Conservation (phyloP, 306 rosid genomes). For the Fragaria iinumae region DNA sequence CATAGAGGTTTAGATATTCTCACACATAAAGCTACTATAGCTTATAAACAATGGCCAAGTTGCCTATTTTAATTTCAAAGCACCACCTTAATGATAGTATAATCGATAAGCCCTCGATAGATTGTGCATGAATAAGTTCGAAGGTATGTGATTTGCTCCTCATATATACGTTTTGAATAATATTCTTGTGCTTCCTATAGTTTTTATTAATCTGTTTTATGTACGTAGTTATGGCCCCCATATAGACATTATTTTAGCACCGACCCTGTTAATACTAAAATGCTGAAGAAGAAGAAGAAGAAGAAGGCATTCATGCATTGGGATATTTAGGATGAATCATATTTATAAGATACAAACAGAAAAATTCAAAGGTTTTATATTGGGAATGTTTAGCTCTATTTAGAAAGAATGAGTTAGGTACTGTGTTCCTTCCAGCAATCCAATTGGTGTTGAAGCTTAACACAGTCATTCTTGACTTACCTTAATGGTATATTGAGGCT, state of each 20-base stretch:
- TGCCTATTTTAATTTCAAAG: background rate
- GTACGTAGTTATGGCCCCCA: background rate
- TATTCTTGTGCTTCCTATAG: background rate
- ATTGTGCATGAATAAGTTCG: background rate
- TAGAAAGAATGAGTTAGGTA: constrained; percentile 12
- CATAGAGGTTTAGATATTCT: background rate
- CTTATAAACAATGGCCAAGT: background rate
- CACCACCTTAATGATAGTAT: no score
- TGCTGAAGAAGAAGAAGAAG: no score
- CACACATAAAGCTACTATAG: background rate
- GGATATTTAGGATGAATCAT: background rate
- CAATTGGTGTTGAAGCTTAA: background rate
- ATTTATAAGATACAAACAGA: background rate
- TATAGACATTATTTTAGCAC: background rate
- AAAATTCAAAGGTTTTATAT: background rate
- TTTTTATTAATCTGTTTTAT: background rate
- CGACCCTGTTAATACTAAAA: background rate
- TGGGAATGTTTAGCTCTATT: background rate
- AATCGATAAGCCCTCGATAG: background rate
- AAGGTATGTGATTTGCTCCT: background rate
- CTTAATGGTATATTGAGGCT: background rate
- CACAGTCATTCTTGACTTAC: background rate
- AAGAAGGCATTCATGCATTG: background rate
- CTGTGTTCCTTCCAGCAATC: background rate
- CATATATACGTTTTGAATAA: background rate